Conservation (phyloP, 75 land plant species). For the Pinus taeda region DNA sequence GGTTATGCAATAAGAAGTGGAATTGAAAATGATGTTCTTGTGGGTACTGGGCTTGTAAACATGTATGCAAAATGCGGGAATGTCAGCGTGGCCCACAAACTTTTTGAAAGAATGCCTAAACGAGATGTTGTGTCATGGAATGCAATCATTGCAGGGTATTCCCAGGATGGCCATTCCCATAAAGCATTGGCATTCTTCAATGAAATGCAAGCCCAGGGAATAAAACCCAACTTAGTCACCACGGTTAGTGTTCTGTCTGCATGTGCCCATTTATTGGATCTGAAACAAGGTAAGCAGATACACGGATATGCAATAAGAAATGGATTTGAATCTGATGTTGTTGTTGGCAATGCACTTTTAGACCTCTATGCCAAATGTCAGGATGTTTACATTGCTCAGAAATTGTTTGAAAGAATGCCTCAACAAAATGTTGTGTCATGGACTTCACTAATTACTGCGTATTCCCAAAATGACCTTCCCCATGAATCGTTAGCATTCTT, state of each 20-base stretch:
- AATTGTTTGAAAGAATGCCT: conserved; percentile 25
- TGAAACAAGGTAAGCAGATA: conserved; percentile 12
- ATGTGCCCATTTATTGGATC: conserved; percentile 20
- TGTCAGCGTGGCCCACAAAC: not conserved
- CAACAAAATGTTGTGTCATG: conserved; percentile 12
- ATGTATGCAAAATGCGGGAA: conserved; percentile 22
- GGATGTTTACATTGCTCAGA: conserved; percentile 11
- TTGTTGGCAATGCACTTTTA: conserved; percentile 17
- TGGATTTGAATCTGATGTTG: conserved; percentile 10
- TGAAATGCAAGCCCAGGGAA: conserved; percentile 12
- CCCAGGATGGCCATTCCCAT: conserved; percentile 12
- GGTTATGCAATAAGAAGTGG: conserved; percentile 1
- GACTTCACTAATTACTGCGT: conserved; percentile 16
- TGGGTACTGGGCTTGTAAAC: conserved; percentile 14
- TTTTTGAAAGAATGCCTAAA: conserved; percentile 6
- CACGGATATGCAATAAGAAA: conserved; percentile 11
- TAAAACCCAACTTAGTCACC: conserved; percentile 9
- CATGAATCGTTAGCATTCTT: conserved; percentile 5
- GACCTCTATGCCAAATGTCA: conserved; percentile 32
- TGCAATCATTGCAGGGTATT: conserved; percentile 18
- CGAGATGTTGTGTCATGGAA: conserved; percentile 22
- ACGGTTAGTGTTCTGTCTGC: conserved; percentile 13
- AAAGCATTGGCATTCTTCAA: conserved; percentile 14
- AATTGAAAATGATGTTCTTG: conserved; percentile 1
- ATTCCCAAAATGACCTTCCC: conserved; percentile 12